Conservation (phyloP, 176 grass and related monocot genomes). For the Oryza coarctata region DNA sequence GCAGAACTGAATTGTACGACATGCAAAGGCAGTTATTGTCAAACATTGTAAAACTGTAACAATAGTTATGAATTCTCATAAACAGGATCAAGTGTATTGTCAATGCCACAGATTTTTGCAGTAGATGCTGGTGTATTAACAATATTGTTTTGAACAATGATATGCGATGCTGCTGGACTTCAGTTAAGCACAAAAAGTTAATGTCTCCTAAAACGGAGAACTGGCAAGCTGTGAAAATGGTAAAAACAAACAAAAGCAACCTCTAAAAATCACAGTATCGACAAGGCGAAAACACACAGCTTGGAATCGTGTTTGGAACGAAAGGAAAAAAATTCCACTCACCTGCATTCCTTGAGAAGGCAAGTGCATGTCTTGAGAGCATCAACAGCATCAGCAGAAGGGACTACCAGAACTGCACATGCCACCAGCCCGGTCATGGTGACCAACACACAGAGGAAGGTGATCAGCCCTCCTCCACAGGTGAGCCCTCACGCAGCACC, state of each 20-base stretch:
- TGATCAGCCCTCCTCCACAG: constrained; percentile 38
- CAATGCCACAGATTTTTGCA: not conserved
- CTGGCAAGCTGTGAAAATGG: not conserved
- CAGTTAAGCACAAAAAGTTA: not conserved
- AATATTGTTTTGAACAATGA: not conserved
- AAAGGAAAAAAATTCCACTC: not conserved
- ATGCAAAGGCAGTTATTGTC: not conserved
- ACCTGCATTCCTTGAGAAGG: constrained; percentile 98
- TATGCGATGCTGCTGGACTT: not conserved
- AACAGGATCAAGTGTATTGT: not conserved
- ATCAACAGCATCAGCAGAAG: constrained; percentile 72
- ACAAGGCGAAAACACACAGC: not conserved
- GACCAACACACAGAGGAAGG: constrained; percentile 14
- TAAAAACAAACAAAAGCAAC: not conserved
- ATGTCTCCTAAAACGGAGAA: not conserved
- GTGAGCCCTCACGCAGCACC: constrained; percentile 21
- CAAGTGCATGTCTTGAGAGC: constrained; percentile 94
- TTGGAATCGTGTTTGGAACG: not conserved
- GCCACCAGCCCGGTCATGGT: constrained; percentile 62
- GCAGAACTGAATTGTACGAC: not conserved
- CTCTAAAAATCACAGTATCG: not conserved
- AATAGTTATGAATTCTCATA: not conserved
- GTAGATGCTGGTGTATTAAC: not conserved
- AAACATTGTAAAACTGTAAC: not conserved
- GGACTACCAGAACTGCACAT: constrained; percentile 58